Evolutionary conservation across 345 rosid genomes (phyloP), one percentile per base, ranked within the genome.

Genomic region (Erucastrum elatum): DNA sequence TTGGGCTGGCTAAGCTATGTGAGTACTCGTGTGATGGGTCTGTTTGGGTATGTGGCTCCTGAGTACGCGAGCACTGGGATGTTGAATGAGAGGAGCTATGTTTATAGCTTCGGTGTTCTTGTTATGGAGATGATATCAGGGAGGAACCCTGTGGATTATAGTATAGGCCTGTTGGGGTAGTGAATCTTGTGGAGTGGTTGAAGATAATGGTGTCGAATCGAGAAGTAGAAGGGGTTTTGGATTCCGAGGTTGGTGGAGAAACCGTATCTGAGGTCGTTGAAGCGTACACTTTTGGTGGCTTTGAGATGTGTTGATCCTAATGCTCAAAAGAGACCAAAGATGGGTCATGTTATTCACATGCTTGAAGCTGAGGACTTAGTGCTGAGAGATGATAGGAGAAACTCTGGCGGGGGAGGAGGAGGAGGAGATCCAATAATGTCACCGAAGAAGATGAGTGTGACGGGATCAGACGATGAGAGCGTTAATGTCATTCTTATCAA

Each of bases 51-150:
- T 74, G 98, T 94, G 68, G 98, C 98, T 62, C 98, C 98, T 21
- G 98, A 94, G 70, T 94, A 94, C 76, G 98, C 98, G 7, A 90
- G 98, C 81, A 94, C 98, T 0, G 98, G 98, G 56, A 94, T 94
- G 98, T 84, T 94, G 85, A 94, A 92, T 59, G 98, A 94, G 84
- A 90, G 91, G 79, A 94, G 98, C 56, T 96, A 94, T 82, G 94
- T 85, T 1, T 94, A 94, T 80, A 90, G 98, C 82, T 94, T 94
- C 41, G 98, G 97, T 37, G 90, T 94, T 80, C 94, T 94, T 66
- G 79, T 94, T 33, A 94, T 94, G 98, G 97, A 94, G 84, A 78
- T 94, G 77, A 86, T 92, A 44, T 90, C 97, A 2, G 98, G 98
- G 68, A 89, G 98, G 82, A 89, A 82, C 79, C 97, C 98, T n/a